Percentiles rank a stretch among this genome's conserved stretches.
Conservation (phyloP, 352 stramenopile genomes). For the Aphanomyces astaci region DNA sequence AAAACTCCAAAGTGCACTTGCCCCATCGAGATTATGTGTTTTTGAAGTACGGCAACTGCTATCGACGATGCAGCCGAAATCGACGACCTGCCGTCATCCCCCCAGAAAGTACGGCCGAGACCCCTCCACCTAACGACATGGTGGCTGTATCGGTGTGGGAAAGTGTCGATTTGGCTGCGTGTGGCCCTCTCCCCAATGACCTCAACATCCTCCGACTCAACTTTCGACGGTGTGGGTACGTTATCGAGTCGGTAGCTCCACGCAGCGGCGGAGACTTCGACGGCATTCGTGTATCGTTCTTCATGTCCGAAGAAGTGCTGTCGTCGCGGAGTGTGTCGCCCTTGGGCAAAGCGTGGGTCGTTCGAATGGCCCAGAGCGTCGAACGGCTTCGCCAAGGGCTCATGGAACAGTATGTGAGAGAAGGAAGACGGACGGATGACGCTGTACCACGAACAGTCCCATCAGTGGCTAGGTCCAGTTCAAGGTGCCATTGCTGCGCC, state of each 20-base stretch:
- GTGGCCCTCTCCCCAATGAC: constrained; percentile 50
- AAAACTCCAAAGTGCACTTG: neutral
- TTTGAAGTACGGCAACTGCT: neutral
- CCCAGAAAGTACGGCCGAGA: neutral
- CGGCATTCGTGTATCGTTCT: constrained; percentile 6
- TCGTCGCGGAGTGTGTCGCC: neutral
- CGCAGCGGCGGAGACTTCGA: too few relatives aligned
- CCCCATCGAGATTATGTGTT: neutral
- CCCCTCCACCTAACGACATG: neutral
- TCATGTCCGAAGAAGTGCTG: constrained; percentile 9
- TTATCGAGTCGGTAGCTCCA: constrained; percentile 40
- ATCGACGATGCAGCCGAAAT: neutral
- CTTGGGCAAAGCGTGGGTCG: constrained; percentile 1
- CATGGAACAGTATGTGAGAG: neutral
- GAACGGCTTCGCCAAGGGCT: neutral
- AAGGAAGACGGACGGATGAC: neutral
- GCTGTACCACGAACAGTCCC: neutral
- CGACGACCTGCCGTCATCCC: neutral
- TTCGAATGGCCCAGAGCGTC: neutral
- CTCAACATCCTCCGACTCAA: constrained; percentile 68
- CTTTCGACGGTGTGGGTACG: constrained; percentile 64
- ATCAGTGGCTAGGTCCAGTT: constrained; percentile 33
- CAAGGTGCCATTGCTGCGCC: constrained; percentile 54
- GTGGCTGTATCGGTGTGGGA: constrained; percentile 74
- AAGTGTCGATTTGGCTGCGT: constrained; percentile 64